A percentile compares a stretch with the other conserved stretches of the same genome.
phyloP scores from a whole-genome alignment of 1,284 basidiomycete species.

The Heterobasidion annosum region DNA sequence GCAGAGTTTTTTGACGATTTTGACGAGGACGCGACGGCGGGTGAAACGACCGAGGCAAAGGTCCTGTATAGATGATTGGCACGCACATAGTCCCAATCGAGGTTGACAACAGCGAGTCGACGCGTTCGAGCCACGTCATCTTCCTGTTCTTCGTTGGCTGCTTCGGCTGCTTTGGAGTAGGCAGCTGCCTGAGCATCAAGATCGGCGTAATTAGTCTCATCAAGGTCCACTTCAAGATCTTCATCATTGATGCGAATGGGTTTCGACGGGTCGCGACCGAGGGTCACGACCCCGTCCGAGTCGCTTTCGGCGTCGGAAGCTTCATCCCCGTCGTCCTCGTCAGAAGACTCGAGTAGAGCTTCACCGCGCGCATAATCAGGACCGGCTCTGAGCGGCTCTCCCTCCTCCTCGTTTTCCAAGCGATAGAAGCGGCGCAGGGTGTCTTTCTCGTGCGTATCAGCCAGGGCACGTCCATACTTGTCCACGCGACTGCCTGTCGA shows the following conservation, averaged over 20 bases:
- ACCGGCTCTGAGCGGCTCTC: conserved; percentile 28
- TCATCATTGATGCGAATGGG: conserved; percentile 33
- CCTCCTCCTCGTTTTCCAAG: conserved; percentile 42
- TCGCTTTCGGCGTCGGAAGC: conserved; percentile 41
- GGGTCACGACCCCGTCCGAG: conserved; percentile 37
- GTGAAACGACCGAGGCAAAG: conserved; percentile 80
- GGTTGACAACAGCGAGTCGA: conserved; percentile 87
- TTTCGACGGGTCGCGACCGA: conserved; percentile 34
- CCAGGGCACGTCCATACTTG: conserved; percentile 84
- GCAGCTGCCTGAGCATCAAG: conserved; percentile 68
- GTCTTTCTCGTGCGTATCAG: conserved; percentile 62
- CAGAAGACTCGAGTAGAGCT: conserved; percentile 82
- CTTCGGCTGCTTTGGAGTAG: conserved; percentile 39
- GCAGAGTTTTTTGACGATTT: conserved; percentile 9
- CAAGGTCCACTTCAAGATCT: conserved; percentile 66
- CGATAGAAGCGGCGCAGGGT: conserved; percentile 81
- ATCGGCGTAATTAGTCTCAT: conserved; percentile 64
- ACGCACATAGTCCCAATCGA: conserved; percentile 97
- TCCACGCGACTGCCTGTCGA: conserved; percentile 58
- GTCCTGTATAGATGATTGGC: conserved; percentile 91
- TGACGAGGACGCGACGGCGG: conserved; percentile 31
- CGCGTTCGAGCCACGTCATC: conserved; percentile 38
- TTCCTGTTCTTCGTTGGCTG: conserved; percentile 22
- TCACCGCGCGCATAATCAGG: conserved; percentile 90
- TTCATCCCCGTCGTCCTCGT: conserved; percentile 41